Evolutionary conservation across 352 stramenopile species (phyloP).

Genomic region (Globisporangium spinosum): DNA sequence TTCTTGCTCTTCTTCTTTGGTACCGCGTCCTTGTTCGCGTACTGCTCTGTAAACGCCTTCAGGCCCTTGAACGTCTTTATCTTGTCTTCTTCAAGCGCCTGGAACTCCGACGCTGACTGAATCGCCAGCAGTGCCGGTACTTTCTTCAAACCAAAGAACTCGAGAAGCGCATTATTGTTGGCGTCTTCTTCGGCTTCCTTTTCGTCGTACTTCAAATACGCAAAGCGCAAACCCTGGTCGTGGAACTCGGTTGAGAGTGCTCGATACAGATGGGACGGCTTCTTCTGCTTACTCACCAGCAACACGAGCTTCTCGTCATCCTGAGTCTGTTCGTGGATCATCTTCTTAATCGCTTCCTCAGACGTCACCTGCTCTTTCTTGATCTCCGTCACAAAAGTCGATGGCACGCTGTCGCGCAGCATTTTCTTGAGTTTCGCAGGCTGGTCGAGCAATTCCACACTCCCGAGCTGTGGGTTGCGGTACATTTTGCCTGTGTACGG

Average conservation of each 20-base stretch:
- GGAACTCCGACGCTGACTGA: conserved; percentile 30
- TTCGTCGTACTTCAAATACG: conserved; percentile 39
- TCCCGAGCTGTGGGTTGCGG: conserved; percentile 34
- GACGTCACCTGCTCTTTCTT: conserved; percentile 8
- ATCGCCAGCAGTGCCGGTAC: conserved; percentile 50
- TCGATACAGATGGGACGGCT: conserved; percentile 53
- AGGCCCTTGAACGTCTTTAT: conserved; percentile 56
- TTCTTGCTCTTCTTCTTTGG: conserved; percentile 18
- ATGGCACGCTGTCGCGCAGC: conserved; percentile 57
- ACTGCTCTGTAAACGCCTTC: conserved; percentile 51
- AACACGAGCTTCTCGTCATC: conserved; percentile 34
- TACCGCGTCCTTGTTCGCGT: conserved; percentile 22
- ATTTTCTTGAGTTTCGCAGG: conserved; percentile 54
- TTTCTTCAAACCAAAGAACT: conserved; percentile 30
- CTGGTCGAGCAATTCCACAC: conserved; percentile 37
- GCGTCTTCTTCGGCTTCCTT: background rate
- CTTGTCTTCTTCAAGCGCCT: conserved; percentile 32
- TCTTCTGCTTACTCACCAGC: conserved; percentile 62
- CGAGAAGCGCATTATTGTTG: conserved; percentile 29
- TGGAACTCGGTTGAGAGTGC: conserved; percentile 59
- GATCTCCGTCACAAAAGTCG: conserved; percentile 44
- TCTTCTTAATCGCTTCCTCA: conserved; percentile 23
- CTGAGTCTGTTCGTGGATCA: conserved; percentile 18
- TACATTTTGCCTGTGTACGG: conserved; percentile 71
- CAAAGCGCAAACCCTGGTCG: conserved; percentile 42